Conservation (phyloP, 345 rosid species). For the Rubroshorea leprosula region DNA sequence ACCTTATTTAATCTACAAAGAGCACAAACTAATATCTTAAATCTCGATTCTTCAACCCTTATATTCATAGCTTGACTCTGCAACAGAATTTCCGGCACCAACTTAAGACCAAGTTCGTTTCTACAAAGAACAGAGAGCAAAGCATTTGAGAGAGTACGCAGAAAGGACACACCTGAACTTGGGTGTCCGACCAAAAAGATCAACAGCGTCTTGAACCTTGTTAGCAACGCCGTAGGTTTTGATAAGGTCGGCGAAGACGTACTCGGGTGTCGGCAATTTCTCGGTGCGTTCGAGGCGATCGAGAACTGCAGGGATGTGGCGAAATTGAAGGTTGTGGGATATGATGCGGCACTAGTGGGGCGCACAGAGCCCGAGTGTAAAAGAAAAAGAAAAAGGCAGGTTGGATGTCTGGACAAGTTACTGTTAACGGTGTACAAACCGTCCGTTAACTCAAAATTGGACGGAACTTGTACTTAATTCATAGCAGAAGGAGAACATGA, state of each 20-base stretch:
- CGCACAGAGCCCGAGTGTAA: too few species aligned
- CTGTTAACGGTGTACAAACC: too few species aligned
- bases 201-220: slow-evolving; percentile 36
- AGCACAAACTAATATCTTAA: slow-evolving; percentile 37
- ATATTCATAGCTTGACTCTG: slow-evolving; percentile 46
- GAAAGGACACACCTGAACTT: slow-evolving; percentile 70
- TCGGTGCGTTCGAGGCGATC: slow-evolving; percentile 39
- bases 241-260: slow-evolving; percentile 41
- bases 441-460: too few species aligned
- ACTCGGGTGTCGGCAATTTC: slow-evolving; percentile 58
- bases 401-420: too few species aligned
- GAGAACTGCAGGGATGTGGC: slow-evolving; percentile 44
- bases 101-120: slow-evolving; percentile 27
- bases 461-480: too few species aligned
- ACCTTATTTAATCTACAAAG: slow-evolving; percentile 63
- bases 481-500: too few species aligned
- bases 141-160: slow-evolving; percentile 53
- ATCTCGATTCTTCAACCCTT: slow-evolving; percentile 55
- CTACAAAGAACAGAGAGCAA: slow-evolving; percentile 54
- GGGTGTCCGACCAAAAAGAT: slow-evolving; percentile 50
- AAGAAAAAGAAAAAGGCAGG: too few species aligned
- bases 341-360: too few species aligned
- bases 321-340: slow-evolving; percentile 36
- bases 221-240: slow-evolving; percentile 32
- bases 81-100: slow-evolving; percentile 51